These are phyloP conservation scores for Rhodomyrtus tomentosa DNA, from an alignment of 345 rosid genomes.

Conservation along the genomic window DNA sequence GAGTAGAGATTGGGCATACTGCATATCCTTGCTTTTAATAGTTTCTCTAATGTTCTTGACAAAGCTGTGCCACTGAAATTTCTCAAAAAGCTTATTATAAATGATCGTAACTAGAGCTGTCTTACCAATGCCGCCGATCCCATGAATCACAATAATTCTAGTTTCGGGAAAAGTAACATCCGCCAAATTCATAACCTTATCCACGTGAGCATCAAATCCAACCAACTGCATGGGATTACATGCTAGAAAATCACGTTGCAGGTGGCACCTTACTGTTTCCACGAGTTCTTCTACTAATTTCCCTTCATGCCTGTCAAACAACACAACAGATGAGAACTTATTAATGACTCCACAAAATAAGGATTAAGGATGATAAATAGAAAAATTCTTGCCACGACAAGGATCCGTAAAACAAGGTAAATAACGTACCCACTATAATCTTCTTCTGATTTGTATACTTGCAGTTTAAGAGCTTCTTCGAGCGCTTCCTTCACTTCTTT, in stretches of 20 bases:
- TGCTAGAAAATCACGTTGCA: background rate
- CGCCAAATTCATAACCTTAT: background rate
- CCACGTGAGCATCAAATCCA: background rate
- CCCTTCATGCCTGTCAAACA: background rate
- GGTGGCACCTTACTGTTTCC: background rate
- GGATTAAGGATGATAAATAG: background rate
- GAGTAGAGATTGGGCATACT: background rate
- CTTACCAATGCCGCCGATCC: background rate
- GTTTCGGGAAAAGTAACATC: background rate
- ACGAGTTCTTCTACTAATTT: background rate
- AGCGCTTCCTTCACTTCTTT: background rate
- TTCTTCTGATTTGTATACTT: background rate
- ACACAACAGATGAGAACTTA: background rate
- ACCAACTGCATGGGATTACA: background rate
- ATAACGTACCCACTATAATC: background rate
- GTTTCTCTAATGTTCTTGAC: background rate
- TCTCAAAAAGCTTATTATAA: background rate
- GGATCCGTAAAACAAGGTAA: background rate
- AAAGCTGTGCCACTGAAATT: background rate
- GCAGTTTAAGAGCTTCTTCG: fast-evolving
- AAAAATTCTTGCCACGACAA: background rate
- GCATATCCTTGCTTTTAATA: background rate
- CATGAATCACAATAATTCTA: background rate
- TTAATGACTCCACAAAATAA: background rate
- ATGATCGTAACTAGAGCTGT: background rate